Evolutionary conservation across 331 rosid genomes (phyloP).

Genomic region (Acacia pycnantha): DNA sequence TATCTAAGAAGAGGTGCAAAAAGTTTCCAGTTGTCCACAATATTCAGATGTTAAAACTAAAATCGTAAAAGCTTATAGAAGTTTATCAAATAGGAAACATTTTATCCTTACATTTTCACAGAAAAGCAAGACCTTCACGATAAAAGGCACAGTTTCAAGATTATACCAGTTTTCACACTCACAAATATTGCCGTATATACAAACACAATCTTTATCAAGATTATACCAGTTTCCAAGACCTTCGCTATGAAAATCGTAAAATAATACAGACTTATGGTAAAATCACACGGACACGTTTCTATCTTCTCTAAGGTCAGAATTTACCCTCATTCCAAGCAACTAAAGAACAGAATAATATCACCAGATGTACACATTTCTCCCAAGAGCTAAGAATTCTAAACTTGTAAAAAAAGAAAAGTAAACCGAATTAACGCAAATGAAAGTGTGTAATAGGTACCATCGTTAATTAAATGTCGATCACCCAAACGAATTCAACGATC

Average conservation of each 20-base stretch:
- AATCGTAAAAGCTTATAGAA: background rate
- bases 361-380: background rate
- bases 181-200: background rate
- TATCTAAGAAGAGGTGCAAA: background rate
- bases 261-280: background rate
- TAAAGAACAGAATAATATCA: background rate
- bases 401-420: background rate
- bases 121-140: conserved; percentile 10
- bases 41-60: background rate
- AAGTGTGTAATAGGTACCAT: conserved; percentile 56
- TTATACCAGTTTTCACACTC: background rate
- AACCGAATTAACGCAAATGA: conserved; percentile 7
- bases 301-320: conserved; percentile 12
- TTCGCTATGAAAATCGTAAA: background rate
- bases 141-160: background rate
- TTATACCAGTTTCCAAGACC: background rate
- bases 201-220: background rate
- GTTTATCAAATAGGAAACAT: background rate
- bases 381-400: background rate
- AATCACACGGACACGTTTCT: background rate
- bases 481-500: conserved; percentile 44
- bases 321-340: background rate
- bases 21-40: background rate
- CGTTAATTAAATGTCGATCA: conserved; percentile 29
- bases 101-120: background rate